Conservation (phyloP, 768 basidiomycete genomes). For the Mycena chlorophos region DNA sequence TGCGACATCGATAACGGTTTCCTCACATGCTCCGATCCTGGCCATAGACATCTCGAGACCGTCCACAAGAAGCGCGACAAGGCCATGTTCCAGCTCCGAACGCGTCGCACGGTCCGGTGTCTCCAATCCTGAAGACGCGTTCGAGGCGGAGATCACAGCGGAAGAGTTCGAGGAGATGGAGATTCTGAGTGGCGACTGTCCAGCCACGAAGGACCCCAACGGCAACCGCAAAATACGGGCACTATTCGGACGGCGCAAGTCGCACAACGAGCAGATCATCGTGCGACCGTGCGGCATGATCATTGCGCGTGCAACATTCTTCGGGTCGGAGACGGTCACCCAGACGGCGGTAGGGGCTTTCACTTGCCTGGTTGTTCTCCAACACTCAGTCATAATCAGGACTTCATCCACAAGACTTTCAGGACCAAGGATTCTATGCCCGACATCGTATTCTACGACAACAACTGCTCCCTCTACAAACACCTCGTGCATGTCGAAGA, state of each 20-base stretch:
- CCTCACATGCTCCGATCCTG: conserved; percentile 23
- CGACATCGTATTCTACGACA: conserved; percentile 29
- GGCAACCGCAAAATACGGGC: conserved; percentile 14
- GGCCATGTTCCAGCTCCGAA: conserved; percentile 28
- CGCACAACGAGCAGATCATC: conserved; percentile 29
- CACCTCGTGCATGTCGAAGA: conserved; percentile 20
- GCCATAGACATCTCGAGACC: conserved; percentile 26
- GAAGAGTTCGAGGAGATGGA: conserved; percentile 13
- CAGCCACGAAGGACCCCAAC: conserved; percentile 5
- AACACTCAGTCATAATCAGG: too few species aligned
- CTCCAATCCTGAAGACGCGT: neutral
- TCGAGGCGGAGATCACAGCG: conserved; percentile 4
- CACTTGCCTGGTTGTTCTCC: too few species aligned
- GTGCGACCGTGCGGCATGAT: conserved; percentile 28
- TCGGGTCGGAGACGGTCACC: conserved; percentile 23
- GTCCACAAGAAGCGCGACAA: conserved; percentile 22
- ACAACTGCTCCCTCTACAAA: conserved; percentile 25
- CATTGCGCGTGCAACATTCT: conserved; percentile 22
- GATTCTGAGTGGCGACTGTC: too few species aligned
- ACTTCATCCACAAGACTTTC: conserved; percentile 8
- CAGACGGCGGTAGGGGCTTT: conserved; percentile 1
- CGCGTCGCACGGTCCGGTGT: neutral
- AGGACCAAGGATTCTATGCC: conserved; percentile 18
- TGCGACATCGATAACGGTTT: conserved; percentile 13
- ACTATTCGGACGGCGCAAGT: conserved; percentile 20